Base-by-base conservation (phyloP, 768 basidiomycete species). In the Boletus reticuloceps region DNA sequence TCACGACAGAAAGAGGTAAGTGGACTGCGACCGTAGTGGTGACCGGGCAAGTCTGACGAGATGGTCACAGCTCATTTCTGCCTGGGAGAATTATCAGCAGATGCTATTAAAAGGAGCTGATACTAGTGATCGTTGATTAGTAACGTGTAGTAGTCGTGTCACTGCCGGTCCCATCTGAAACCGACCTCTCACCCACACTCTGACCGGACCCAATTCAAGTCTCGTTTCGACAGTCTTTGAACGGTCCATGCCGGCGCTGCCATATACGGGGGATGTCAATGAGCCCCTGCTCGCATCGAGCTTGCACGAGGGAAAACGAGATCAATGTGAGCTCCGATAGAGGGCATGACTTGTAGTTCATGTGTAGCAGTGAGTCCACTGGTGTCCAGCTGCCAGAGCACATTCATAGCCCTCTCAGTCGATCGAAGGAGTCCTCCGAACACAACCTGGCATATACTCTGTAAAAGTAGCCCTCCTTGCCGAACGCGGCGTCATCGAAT, bases 401-500 rank as follows among this genome's bases (percentile, higher is more conserved):
- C 6, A 43, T 36, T 60, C 20, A 58, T 19, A 7, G 16, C 12
- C 34, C 32, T 39, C 17, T 11, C 58, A 92, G 88, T 83, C 89
- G 14, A 94, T 95, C 53, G 94, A 96, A 68, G 83, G 86, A 39
- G 88, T 89, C 77, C 80, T 96, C 20, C 78, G 86, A 64, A 77
- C 77, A 17, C 91, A 95, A 69, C 75, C 84, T n/a, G 97, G 97
- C n/a, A 94, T 99, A 48, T 74, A 85, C 57, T 90, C 88, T 12
- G 74, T 97, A 57, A 93, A 94, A 67, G 94, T 99, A n/a, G 95
- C 95, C 22, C 80, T 99, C n/a, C 81, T 99, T 25, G 93, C 97
- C 13, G 96, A 99, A 71, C 86, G 96, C 14, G 96, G 87, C 5
- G 81, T 92, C 44, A 76, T 99, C 59, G 94, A 96, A 69, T 99